Evolutionary conservation across 352 stramenopile genomes (phyloP).

Genomic region (Phytopythium sindhum): DNA sequence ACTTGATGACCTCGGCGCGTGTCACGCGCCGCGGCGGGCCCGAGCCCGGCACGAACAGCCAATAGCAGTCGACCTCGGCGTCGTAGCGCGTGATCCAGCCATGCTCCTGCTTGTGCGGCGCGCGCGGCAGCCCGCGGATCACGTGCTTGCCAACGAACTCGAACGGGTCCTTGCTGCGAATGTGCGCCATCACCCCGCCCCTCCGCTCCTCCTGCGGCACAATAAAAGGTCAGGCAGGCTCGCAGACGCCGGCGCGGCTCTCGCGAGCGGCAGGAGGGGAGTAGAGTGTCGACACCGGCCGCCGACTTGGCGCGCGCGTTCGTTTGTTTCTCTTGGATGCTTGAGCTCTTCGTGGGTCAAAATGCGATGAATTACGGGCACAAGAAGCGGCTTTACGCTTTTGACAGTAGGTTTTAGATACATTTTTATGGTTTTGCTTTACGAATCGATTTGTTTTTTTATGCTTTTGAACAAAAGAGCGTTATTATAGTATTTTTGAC

Average conservation of each 20-base stretch:
- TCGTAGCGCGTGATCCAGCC: conserved; percentile 77
- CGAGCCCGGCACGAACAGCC: conserved; percentile 51
- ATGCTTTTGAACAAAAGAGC: too few relatives aligned
- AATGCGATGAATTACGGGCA: background rate
- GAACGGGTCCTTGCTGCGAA: conserved; percentile 56
- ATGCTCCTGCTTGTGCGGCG: conserved; percentile 28
- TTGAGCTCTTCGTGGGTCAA: background rate
- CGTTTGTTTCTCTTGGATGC: too few relatives aligned
- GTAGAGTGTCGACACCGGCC: background rate
- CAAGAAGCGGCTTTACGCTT: background rate
- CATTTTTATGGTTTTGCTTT: too few relatives aligned
- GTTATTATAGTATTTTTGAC: too few relatives aligned
- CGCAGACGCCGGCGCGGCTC: too few relatives aligned
- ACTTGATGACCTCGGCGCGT: conserved; percentile 61
- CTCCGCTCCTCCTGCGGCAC: background rate
- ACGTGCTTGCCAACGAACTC: conserved; percentile 63
- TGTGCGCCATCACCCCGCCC: conserved; percentile 26
- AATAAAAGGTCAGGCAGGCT: background rate
- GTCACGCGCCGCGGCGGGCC: conserved; percentile 28
- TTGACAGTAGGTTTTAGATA: too few relatives aligned
- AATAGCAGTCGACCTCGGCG: conserved; percentile 53
- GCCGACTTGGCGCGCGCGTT: background rate
- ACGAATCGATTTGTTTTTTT: background rate
- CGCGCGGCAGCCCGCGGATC: conserved; percentile 23
- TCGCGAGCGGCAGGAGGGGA: background rate